Evolutionary conservation across 140 eudicot species (phyloP).

Genomic region (Bidens hawaiensis): DNA sequence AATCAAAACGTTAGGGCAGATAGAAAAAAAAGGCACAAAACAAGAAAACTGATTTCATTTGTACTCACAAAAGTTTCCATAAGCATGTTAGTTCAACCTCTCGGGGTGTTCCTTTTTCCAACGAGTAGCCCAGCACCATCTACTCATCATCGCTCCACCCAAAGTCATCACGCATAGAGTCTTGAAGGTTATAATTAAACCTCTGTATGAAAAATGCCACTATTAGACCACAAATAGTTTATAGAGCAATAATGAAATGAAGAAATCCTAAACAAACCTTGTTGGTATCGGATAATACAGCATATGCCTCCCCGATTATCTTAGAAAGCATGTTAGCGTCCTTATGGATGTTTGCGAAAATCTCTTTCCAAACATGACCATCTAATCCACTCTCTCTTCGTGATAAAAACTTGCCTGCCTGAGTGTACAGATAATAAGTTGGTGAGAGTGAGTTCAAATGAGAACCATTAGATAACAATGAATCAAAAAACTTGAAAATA

Average conservation of each 20-base stretch:
- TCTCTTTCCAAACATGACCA: too few species aligned
- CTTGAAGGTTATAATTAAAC: too few species aligned
- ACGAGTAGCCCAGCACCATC: not conserved
- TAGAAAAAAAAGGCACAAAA: not conserved
- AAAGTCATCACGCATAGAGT: too few species aligned
- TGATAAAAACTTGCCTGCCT: conserved; percentile 69
- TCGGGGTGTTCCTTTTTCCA: not conserved
- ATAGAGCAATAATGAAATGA: not conserved
- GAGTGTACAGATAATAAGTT: conserved; percentile 1
- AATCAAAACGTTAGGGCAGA: not conserved
- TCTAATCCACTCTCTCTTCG: conserved; percentile 54
- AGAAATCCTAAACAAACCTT: conserved; percentile 39
- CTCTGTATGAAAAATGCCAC: conserved; percentile 37
- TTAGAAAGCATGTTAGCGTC: too few species aligned
- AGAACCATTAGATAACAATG: too few species aligned
- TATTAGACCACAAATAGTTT: too few species aligned
- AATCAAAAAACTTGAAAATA: not conserved
- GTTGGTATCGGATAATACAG: conserved; percentile 56
- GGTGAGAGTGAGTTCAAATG: too few species aligned
- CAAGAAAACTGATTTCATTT: too few species aligned
- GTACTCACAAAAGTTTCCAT: not conserved
- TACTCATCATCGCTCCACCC: conserved; percentile 3
- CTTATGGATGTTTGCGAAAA: too few species aligned
- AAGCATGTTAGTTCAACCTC: not conserved
- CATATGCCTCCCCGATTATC: too few species aligned